A percentile compares a stretch with the other conserved stretches of the same genome.
Conservation (phyloP, 2,329 filamentous ascomycete genomes). For the Chalaropsis thielavioides region DNA sequence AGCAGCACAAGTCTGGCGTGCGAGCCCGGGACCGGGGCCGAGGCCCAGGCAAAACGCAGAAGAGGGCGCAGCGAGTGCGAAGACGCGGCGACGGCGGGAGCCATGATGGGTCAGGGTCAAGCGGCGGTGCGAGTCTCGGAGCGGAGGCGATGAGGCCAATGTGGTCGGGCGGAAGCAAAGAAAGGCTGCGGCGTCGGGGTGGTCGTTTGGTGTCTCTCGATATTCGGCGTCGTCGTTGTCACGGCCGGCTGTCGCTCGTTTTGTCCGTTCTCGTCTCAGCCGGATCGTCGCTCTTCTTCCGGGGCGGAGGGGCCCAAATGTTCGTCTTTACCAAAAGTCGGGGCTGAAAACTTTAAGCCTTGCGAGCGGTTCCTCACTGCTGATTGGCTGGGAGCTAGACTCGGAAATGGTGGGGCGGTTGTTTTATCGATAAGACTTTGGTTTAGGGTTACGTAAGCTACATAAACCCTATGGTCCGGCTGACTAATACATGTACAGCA, state of each 20-base stretch:
- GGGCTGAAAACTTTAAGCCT: conserved; percentile 15
- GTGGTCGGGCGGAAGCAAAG: background rate
- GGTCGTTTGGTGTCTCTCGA: background rate
- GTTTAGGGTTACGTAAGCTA: background rate
- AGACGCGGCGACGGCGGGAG: background rate
- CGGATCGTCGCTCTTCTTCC: background rate
- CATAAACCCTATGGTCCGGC: background rate
- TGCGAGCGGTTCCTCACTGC: background rate
- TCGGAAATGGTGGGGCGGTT: background rate
- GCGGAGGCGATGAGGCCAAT: background rate
- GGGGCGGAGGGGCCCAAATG: background rate
- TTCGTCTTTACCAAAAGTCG: background rate
- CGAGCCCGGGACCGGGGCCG: background rate
- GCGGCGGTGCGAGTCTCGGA: background rate
- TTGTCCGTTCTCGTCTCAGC: background rate
- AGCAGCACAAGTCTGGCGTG: background rate
- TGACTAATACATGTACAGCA: background rate
- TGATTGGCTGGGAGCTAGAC: conserved; percentile 7
- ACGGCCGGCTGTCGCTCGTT: background rate
- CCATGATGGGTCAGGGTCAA: conserved; percentile 1
- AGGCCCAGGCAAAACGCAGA: background rate
- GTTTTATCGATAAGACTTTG: conserved; percentile 9
- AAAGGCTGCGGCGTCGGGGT: background rate
- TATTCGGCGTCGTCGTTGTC: background rate
- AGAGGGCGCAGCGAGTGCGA: conserved; percentile 6